These are phyloP conservation scores for Lagenaria siceraria DNA, from an alignment of 306 rosid species.

Conservation along the genomic window DNA sequence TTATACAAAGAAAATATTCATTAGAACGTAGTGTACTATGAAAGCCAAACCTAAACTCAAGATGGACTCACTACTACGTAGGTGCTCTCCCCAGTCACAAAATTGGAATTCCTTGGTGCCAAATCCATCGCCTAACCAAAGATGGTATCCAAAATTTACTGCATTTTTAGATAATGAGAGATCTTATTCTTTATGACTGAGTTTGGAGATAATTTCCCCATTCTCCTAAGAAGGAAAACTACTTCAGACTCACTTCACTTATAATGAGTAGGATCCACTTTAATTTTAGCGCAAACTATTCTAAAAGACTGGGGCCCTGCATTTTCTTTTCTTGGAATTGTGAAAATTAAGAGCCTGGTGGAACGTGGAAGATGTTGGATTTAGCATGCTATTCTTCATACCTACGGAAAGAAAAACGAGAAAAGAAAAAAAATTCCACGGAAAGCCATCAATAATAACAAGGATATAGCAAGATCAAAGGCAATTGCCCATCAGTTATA, in stretches of 20 bases:
- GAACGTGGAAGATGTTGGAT: not conserved
- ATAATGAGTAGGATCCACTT: not conserved
- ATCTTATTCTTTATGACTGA: not conserved
- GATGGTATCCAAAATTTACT: not conserved
- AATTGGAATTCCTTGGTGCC: not conserved
- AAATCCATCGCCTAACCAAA: not conserved
- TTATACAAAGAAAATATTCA: not conserved
- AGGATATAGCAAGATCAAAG: not conserved
- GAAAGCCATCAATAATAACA: not conserved
- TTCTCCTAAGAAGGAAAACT: not conserved
- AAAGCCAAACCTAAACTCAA: not conserved
- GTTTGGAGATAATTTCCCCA: not conserved
- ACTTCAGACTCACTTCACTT: not conserved
- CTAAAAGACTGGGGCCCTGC: not conserved
- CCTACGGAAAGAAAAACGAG: not conserved
- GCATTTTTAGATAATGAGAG: not conserved
- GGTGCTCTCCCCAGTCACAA: not conserved
- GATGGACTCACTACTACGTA: not conserved
- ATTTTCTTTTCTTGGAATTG: not conserved
- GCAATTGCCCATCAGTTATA: not conserved
- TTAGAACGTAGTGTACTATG: not conserved
- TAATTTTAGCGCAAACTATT: not conserved
- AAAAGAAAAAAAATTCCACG: not conserved
- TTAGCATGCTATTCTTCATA: not conserved
- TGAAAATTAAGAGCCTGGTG: not conserved